phyloP scores from a whole-genome alignment of 495 filamentous ascomycete species.

The Terfezia boudieri region DNA sequence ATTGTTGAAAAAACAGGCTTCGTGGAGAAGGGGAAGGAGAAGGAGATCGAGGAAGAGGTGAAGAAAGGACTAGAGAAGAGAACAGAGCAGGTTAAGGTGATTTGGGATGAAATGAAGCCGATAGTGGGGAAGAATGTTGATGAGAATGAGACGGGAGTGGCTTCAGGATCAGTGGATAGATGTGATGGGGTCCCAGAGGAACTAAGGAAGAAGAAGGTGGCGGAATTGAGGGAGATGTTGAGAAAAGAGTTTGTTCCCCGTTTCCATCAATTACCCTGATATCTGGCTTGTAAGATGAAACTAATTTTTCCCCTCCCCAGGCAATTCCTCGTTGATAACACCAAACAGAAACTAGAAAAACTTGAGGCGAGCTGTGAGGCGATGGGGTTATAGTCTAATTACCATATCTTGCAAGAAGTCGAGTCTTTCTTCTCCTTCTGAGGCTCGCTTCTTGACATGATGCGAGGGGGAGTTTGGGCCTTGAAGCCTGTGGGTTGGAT shows the following conservation, averaged over 20 bases:
- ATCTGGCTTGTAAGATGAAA: no score
- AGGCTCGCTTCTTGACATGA: no score
- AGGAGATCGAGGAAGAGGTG: constrained; percentile 11
- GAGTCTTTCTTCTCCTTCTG: no score
- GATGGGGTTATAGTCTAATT: background rate
- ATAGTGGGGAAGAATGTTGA: constrained; percentile 2
- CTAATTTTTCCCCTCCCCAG: background rate
- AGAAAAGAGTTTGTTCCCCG: constrained; percentile 14
- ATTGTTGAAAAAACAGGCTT: background rate
- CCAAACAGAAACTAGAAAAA: background rate
- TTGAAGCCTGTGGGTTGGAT: no score
- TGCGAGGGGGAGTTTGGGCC: no score
- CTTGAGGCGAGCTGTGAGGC: background rate
- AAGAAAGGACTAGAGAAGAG: constrained; percentile 8
- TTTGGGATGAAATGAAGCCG: constrained; percentile 2
- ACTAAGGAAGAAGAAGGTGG: constrained; percentile 11
- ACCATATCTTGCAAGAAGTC: no score
- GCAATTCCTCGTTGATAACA: background rate
- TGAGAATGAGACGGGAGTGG: background rate
- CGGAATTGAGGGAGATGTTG: constrained; percentile 9
- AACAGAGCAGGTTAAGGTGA: constrained; percentile 3
- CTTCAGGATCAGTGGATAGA: no score
- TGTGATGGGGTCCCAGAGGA: constrained; percentile 8
- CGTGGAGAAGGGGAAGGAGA: constrained; percentile 6
- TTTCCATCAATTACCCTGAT: background rate